Base-by-base conservation (phyloP, 2,329 filamentous ascomycete genomes). In the Plectosphaerella plurivora region DNA sequence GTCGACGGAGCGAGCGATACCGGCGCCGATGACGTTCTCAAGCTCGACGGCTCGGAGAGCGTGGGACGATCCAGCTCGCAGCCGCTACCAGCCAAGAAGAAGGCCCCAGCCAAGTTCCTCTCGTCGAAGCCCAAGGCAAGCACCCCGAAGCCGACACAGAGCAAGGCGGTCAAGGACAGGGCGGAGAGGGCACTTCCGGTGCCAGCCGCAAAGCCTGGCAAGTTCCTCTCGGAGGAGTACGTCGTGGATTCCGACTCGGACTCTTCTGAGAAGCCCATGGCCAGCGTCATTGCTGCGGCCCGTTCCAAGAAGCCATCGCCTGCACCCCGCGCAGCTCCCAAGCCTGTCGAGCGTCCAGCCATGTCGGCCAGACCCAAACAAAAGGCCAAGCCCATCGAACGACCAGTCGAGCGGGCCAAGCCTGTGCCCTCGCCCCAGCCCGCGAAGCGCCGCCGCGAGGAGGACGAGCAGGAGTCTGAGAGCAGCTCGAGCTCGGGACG, bases 401-500 rank as follows among this genome's bases (percentile, higher is more conserved):
- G 46, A 50, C 61, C 54, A 6, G 50, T 46, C 5, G 54, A 56
- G 62, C 53, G 60, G 60, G 48, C 62, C 58, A 65, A 61, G 52
- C 57, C 62, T 25, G 45, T 60, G 50, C 71, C 67, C 54, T 62
- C 65, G 33, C 60, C 71, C 18, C 63, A 68, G 25, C 53, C 59
- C 11, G 56, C 59, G 41, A 86, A 86, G 67, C 78, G 82, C 35
- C 62, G 73, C 3, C 76, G 79, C 2, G 79, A 81, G 41, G 67
- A 73, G 44, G 74, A 77, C 8, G 73, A 73, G 25, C 65, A 73
- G 46, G 74, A 77, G 6, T 73, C 76, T 14, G 79, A 82, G 57
- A 81, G 79, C 52, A 82, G 79, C 59, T 84, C 81, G 2, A 83
- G 81, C 65, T 84, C 81, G 1, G 78, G 78, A 14, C 79, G 77